Evolutionary conservation across 2,329 filamentous ascomycete genomes (phyloP), one percentile per base, ranked within the genome.

Genomic region (Xenoacremonium recifei): DNA sequence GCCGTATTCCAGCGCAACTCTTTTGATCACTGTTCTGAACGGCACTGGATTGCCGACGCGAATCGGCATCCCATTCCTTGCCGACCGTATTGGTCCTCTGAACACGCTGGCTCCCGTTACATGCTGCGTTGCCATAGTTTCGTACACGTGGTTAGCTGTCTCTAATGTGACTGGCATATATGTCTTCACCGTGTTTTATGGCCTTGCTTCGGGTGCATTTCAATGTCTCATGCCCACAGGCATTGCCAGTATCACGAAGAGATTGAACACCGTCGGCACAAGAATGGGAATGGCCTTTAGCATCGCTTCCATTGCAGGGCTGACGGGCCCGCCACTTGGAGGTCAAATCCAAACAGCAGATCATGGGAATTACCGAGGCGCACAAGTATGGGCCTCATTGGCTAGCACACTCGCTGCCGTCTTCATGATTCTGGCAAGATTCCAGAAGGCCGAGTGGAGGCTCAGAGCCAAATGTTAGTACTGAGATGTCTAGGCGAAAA

Each of bases 271-370:
- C 2, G 58, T 68, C 2, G 68, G 68, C 0, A 68, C 67, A 2
- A 54, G 68, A 18, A 53, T 71, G 12, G 68, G 68, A 7, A 71
- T 71, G 67, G 65, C 61, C 1, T 71, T 71, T 10, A 62, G 53
- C 32, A 59, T 71, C 5, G 53, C 59, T 6, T 68, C 66, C 0
- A 55, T 70, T 33, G 65, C 64, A 2, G 60, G 65, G 0, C 39
- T 71, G 12, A 68, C 67, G 0, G 68, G 68, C 0, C 65, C 66
- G 4, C 68, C 68, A 0, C 59, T 70, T 16, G 68, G 68, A 0
- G 68, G 68, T 0, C 12, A 49, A 2, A 23, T 58, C 0, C 48
- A 57, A 35, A 43, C 52, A 1, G 37, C 27, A 2, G 54, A 44
- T 0, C 59, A 56, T 15, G 61, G 61, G 1, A 48, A 47, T 2